These are phyloP conservation scores for Emergomyces pasteurianus DNA, from an alignment of 2,329 filamentous ascomycete species.

Conservation along the genomic window DNA sequence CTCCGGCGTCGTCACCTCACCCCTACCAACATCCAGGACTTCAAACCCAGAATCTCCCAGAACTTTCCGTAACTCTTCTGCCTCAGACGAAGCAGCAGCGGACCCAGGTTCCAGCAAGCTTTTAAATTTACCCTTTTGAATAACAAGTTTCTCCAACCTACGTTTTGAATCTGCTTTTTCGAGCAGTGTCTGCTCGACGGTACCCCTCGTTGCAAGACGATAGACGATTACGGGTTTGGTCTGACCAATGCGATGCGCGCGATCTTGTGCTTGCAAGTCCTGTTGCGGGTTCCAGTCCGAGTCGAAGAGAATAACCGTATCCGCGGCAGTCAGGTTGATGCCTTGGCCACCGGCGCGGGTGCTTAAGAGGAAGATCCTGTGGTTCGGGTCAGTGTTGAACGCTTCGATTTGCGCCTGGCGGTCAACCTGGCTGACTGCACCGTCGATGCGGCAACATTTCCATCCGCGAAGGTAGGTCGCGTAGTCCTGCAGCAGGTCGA, in stretches of 20 bases:
- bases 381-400: conserved; percentile 55
- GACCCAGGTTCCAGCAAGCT: conserved; percentile 51
- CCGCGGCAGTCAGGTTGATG: conserved; percentile 97
- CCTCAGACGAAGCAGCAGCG: conserved; percentile 36
- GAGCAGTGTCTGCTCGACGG: conserved; percentile 78
- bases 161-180: conserved; percentile 85
- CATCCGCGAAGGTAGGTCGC: conserved; percentile 64
- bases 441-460: conserved; percentile 83
- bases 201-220: conserved; percentile 82
- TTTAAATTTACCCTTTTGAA: conserved; percentile 79
- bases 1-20: conserved; percentile 40
- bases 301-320: conserved; percentile 95
- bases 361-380: conserved; percentile 73
- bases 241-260: conserved; percentile 89
- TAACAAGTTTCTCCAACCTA: conserved; percentile 84
- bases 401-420: conserved; percentile 58
- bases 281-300: conserved; percentile 94
- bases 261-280: conserved; percentile 91
- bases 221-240: conserved; percentile 86
- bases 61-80: conserved; percentile 51
- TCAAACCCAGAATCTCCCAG: conserved; percentile 64
- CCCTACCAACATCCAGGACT: conserved; percentile 43
- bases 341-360: conserved; percentile 93
- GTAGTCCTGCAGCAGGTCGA: conserved; percentile 85
- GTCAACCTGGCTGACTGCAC: conserved; percentile 63